Percentiles rank a stretch among this genome's conserved stretches.
phyloP scores from a whole-genome alignment of 345 rosid genomes.

The Syzygium aromaticum region DNA sequence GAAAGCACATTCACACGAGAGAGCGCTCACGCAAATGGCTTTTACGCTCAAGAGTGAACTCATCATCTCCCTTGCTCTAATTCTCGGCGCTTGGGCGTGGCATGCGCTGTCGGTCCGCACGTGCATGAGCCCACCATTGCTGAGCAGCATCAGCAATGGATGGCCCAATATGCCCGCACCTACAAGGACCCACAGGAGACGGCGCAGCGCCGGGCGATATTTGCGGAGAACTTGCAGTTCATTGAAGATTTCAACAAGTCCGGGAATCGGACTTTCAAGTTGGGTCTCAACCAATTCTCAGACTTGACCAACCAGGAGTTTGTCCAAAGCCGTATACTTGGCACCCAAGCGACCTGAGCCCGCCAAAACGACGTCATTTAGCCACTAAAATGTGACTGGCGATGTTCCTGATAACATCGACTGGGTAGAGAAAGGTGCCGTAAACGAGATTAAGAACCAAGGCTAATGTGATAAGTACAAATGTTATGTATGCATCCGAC shows the following conservation, averaged over 20 bases:
- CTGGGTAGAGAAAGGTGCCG: background rate
- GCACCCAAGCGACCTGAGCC: background rate
- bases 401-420: background rate
- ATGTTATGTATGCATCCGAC: background rate
- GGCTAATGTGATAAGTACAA: background rate
- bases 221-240: conserved; percentile 15
- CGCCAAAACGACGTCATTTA: background rate
- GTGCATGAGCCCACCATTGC: background rate
- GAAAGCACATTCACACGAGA: background rate
- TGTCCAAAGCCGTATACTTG: background rate
- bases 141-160: background rate
- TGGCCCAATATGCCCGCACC: background rate
- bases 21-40: background rate
- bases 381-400: background rate
- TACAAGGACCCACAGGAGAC: conserved; percentile 16
- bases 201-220: conserved; percentile 15
- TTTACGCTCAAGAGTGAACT: background rate
- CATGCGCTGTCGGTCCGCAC: background rate
- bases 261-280: conserved; percentile 9
- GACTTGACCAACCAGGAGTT: conserved; percentile 26
- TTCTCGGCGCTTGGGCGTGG: background rate
- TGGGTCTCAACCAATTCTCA: conserved; percentile 18
- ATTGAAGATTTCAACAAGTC: conserved; percentile 14
- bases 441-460: background rate
- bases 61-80: background rate